Evolutionary conservation across 148 eudicot species (phyloP), one percentile per base, ranked within the genome.

Genomic region (Limonium bicolor): DNA sequence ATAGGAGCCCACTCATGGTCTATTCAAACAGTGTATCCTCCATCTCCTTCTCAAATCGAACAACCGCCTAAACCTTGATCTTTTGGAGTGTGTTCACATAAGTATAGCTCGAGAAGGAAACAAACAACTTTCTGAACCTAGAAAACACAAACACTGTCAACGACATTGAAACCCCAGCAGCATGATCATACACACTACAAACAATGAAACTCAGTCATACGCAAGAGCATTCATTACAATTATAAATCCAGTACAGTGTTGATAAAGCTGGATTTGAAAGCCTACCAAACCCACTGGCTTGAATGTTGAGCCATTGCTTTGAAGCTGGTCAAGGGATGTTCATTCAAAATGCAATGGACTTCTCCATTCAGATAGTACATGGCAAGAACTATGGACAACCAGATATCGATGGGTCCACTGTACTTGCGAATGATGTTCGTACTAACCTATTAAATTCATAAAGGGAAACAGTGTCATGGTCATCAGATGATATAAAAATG

Each of bases 281-380:
- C 93, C 11, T 70, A 84, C 97, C 97, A 90, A 49, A 84, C 75
- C 97, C 97, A 90, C 55, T 84, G 95, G 79, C 95, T 90, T 46
- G 25, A 44, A 63, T 90, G 97, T 26, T 80, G 75, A 48, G 97
- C 87, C 97, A 90, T 90, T 23, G 95, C 95, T 32, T 27, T 62
- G 59, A 68, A 78, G 68, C 80, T 80, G 56, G 44, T 73, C 6
- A 51, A 34, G 11, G 92, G 95, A 48, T 67, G 52, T 49, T 66
- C 80, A 48, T 90, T 84, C 21, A 75, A 38, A 50, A 90, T 22
- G 52, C 92, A 84, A 31, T 55, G 44, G 30, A 58, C 18, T 47
- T 71, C 54, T 28, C 33, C 61, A 13, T 23, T 27, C 11, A 32
- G 25, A 29, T 36, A 26, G 35, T n/a, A 15, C 51, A 46, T 43